Evolutionary conservation across 2,329 filamentous ascomycete genomes (phyloP).

Genomic region (Trichocomaceae sp.): DNA sequence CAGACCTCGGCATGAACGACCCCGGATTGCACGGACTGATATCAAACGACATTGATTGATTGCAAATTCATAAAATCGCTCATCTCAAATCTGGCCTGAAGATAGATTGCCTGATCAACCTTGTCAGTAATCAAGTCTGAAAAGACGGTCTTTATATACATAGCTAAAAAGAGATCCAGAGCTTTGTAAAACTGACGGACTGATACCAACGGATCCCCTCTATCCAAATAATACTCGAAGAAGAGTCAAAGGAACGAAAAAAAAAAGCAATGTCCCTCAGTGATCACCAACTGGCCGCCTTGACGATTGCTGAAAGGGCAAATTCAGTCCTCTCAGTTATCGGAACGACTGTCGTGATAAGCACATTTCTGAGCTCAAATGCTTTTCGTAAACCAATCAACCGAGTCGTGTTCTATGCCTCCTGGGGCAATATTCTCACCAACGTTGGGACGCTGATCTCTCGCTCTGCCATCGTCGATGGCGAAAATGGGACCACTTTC

Average conservation of each 20-base stretch:
- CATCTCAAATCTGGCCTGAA: not conserved
- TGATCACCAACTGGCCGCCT: slow-evolving; percentile 41
- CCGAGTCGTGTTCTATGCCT: slow-evolving; percentile 74
- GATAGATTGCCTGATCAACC: not conserved
- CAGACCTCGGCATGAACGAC: not conserved
- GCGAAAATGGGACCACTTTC: slow-evolving; percentile 46
- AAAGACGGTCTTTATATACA: not conserved
- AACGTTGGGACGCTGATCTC: slow-evolving; percentile 73
- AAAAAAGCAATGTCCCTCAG: slow-evolving; percentile 25
- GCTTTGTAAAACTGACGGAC: not conserved
- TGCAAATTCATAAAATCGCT: not conserved
- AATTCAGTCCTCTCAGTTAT: slow-evolving; percentile 65
- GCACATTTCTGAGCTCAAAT: slow-evolving; percentile 61
- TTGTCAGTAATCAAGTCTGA: not conserved
- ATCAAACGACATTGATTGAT: not conserved
- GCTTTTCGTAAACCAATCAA: slow-evolving; percentile 83
- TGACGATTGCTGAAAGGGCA: slow-evolving; percentile 59
- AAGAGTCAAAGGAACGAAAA: not conserved
- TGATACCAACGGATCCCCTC: not conserved
- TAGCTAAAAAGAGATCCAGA: not conserved
- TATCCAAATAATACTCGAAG: not conserved
- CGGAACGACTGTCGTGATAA: slow-evolving; percentile 64
- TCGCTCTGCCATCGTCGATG: slow-evolving; percentile 49
- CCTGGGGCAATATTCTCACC: slow-evolving; percentile 70
- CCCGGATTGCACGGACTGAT: not conserved